Base-by-base conservation (phyloP, 345 rosid species). In the Hibiscus trionum region DNA sequence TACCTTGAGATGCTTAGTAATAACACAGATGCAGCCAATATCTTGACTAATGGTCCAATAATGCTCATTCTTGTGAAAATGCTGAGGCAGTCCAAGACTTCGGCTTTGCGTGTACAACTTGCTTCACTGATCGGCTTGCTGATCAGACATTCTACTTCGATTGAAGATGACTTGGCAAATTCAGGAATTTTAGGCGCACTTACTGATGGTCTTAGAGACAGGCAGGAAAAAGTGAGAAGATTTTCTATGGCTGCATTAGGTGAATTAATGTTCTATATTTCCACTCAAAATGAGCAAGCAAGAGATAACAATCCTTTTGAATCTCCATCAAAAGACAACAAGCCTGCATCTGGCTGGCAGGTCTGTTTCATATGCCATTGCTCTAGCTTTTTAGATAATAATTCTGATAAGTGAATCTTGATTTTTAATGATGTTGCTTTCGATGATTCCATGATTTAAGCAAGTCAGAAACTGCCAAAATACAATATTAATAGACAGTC, bases 221-320 rank as follows among this genome's bases (percentile, higher is more conserved):
- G 83, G 80, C 97, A 92, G 80, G 99, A 95, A 78, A 95, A 92
- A 80, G 93, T 92, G 57, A 86, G 99, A 80, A 84, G 98, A 79
- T 92, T 95, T 75, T 90, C 90, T 17, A 90, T 95, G 99, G 99
- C 97, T 53, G 97, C 99, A 81, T 81, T 95, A 77, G 99, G 99
- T 61, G 99, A 95, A 82, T 76, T 95, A 85, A 79, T 95, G 71
- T 95, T 92, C 84, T 95, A 95, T 78, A 86, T 95, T 73, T 92
- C 99, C 78, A 90, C 99, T 17, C 99, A 89, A 81, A 92, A 82
- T 77, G 97, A 95, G 74, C 90, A 90, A 37, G 80, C 12, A 58
- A 87, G 78, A 77, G 93, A 87, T 55, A 85, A 69, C 69, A 83
- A 80, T 80, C 92, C 88, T 29, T 73, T 76, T 39, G 97, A 95